Evolutionary conservation across 768 basidiomycete species (phyloP).

Genomic region (Leccinum longicurvipes): DNA sequence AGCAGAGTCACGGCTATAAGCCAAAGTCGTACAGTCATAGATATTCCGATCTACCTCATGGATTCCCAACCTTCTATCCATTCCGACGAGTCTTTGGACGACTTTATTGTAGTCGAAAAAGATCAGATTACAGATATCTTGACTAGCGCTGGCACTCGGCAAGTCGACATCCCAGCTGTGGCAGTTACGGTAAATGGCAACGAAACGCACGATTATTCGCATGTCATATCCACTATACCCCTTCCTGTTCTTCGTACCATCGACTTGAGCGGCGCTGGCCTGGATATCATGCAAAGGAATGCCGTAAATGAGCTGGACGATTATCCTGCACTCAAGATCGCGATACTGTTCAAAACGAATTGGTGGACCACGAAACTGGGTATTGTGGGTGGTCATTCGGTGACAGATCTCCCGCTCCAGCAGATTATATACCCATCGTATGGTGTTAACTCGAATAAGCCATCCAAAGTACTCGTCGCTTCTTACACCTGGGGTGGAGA

Average conservation of each 20-base stretch:
- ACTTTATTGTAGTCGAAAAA: background rate
- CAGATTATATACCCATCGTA: background rate
- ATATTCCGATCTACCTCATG: background rate
- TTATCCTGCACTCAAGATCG: background rate
- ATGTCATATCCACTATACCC: background rate
- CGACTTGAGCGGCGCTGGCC: background rate
- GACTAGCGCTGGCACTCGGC: background rate
- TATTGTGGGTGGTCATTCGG: background rate
- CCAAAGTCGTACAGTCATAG: background rate
- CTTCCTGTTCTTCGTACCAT: background rate
- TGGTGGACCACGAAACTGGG: background rate
- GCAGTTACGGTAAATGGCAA: background rate
- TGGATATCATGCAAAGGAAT: background rate
- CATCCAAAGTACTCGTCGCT: background rate
- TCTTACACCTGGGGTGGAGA: background rate
- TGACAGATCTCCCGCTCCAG: background rate
- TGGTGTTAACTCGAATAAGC: background rate
- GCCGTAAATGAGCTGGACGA: background rate
- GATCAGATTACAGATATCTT: background rate
- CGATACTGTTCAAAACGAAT: background rate
- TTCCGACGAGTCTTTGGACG: background rate
- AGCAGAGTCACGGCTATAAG: background rate
- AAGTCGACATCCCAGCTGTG: background rate
- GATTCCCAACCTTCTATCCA: background rate
- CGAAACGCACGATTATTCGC: background rate